Base-by-base conservation (phyloP, 805 yeast species). In the Ogataea wickerhamii region DNA sequence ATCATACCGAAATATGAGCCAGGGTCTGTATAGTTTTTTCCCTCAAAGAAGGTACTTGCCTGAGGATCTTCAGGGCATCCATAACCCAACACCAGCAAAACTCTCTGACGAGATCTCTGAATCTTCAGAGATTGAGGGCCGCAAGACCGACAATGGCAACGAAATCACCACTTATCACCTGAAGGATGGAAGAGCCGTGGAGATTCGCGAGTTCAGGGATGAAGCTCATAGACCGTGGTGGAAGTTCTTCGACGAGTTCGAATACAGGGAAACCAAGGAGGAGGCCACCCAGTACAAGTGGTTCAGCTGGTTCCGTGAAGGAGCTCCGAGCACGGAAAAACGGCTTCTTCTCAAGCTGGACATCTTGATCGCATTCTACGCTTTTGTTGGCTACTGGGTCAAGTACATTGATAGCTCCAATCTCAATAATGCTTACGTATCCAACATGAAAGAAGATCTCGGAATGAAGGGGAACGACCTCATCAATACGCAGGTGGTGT, bases 331-430 rank as follows among this genome's bases (percentile, higher is more conserved):
- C 51, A 76, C 68, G 2, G 76, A 71, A 35, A 66, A 69, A 33
- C 62, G 58, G 19, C 55, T 78, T 25, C 52, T 78, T 12, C 56
- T 66, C 44, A 81, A 81, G 52, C 54, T 80, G 22, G 87, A 81
- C 49, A 44, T 76, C 10, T 52, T 77, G 23, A 60, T 82, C 35
- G 67, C 78, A n/a, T 63, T 70, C 31, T 76, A 76, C 46, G 67
- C 82, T 0, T 72, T 78, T 55, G 58, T 78, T 41, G 78, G 77
- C 1, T 80, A 80, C 56, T 82, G 84, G 83, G 75, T 81, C 38
- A 81, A 81, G 54, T 75, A 77, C 38, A 61, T 82, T 34, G 87
- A 82, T 52, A 71, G 70, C 39, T 65, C 74, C 32, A 82, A 81
- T 53, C 61, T 77, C 38, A 74, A 68, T 44, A 80, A 80, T 51